Evolutionary conservation across 495 filamentous ascomycete species (phyloP), one percentile per base, ranked within the genome.

Genomic region (Hapsidospora chrysogenum): DNA sequence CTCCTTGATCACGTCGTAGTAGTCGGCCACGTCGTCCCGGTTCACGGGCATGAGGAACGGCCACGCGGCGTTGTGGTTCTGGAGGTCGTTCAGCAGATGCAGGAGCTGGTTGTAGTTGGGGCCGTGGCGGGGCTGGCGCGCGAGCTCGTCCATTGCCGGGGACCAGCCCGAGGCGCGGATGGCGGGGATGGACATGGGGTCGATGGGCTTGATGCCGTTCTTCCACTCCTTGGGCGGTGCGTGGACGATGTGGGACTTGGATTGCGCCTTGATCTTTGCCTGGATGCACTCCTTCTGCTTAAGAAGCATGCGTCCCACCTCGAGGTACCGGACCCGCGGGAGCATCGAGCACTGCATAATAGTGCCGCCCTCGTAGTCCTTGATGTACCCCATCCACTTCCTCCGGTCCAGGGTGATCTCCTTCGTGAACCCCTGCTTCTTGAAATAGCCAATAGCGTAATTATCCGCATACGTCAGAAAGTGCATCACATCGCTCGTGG

Each of bases 341-440:
- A 97, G 68, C 89, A 97, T 96, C 31, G 79, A 80, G 54, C 89
- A 97, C 57, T 97, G 89, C 89, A 97, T 97, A 43, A 97, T 93
- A 0, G 89, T 97, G 29, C 89, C 89, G 19, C 89, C 89, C 59
- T 97, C 89, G 55, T 97, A 97, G 55, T 97, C 89, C 56, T 97
- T 97, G 54, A 97, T 97, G 50, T 95, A 97, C 19, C 89, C 89
- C 92, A 96, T 97, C 89, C 89, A 97, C 13, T 82, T 76, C 6
- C 77, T 71, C 48, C 74, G 79, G 29, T 86, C 82, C 1, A 97
- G 72, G 0, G 85, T 94, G 44, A 97, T 96, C 42, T 97, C 86
- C 52, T 97, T 97, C 0, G 92, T 96, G 45, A 97, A 97, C 0
- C 89, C 89, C 54, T 97, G 89, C 54, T 97, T 97, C 54, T 96